These are phyloP conservation scores for Cryptosporidium sp. DNA, from an alignment of 169 alveolate species.

Conservation along the genomic window DNA sequence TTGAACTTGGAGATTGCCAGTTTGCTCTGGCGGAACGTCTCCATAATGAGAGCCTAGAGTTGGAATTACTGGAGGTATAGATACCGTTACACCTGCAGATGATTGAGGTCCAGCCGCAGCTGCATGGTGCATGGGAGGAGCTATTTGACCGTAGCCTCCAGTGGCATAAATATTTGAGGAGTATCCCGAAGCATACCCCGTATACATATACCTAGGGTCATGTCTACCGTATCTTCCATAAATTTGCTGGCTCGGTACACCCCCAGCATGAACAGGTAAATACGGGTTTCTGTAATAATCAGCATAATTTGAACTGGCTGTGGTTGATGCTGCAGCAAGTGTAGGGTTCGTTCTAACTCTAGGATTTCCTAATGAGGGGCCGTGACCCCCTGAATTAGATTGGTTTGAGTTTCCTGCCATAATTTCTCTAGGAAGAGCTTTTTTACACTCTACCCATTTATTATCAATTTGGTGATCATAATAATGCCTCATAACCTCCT, in stretches of 20 bases:
- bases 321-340: slow-evolving; percentile 34
- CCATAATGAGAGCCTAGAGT: slow-evolving; percentile 30
- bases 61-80: slow-evolving; percentile 51
- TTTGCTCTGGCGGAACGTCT: slow-evolving; percentile 21
- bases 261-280: slow-evolving; percentile 56
- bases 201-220: slow-evolving; percentile 66
- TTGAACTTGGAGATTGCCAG: slow-evolving; percentile 12
- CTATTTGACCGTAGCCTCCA: slow-evolving; percentile 62
- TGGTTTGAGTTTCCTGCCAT: slow-evolving; percentile 70
- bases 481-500: slow-evolving; percentile 77
- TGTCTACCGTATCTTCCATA: slow-evolving; percentile 71
- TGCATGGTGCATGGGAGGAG: slow-evolving; percentile 7
- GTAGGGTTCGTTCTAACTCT: slow-evolving; percentile 44
- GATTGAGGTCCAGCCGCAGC: slow-evolving; percentile 30
- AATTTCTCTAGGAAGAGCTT: slow-evolving; percentile 78
- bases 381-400: neutral
- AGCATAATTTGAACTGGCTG: slow-evolving; percentile 43
- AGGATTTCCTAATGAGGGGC: slow-evolving; percentile 30
- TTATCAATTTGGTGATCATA: slow-evolving; percentile 77
- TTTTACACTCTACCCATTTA: slow-evolving; percentile 81
- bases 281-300: slow-evolving; percentile 66
- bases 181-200: slow-evolving; percentile 45
- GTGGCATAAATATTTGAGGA: slow-evolving; percentile 34
- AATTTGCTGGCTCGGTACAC: slow-evolving; percentile 62
- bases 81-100: slow-evolving; percentile 10